Evolutionary conservation across 225 moss, liverwort and hornwort genomes (phyloP).

Genomic region (Pleurozium schreberi): DNA sequence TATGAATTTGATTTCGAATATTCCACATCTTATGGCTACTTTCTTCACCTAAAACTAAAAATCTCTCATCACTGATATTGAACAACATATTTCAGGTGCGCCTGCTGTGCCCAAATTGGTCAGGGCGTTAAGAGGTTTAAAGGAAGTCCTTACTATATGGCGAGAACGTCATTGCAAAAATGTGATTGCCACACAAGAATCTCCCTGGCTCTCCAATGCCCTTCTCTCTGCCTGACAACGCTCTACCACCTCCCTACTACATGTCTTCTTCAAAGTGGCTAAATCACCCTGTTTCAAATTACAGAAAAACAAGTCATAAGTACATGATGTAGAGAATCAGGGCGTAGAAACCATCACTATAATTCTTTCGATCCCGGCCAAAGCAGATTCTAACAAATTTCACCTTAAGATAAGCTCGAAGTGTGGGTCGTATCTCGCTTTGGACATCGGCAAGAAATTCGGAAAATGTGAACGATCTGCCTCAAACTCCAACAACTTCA

Average conservation of each 20-base stretch:
- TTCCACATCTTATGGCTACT: background rate
- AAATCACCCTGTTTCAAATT: slow-evolving; percentile 68
- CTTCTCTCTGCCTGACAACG: slow-evolving; percentile 92
- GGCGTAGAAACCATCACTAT: background rate
- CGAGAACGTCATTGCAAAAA: background rate
- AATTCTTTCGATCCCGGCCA: background rate
- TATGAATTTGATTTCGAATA: background rate
- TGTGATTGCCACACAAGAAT: background rate
- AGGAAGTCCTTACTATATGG: background rate
- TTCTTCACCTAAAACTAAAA: background rate
- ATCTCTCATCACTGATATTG: background rate
- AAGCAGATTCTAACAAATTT: background rate
- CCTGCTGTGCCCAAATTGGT: background rate
- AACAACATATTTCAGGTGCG: background rate
- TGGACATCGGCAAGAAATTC: slow-evolving; percentile 85
- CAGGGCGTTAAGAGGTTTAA: background rate
- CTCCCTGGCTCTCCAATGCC: slow-evolving; percentile 80
- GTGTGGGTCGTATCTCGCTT: slow-evolving; percentile 75
- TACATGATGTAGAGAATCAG: background rate
- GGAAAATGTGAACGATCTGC: slow-evolving; percentile 73
- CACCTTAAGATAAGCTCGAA: slow-evolving; percentile 93
- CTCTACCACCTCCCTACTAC: slow-evolving; percentile 85
- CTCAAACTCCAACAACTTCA: slow-evolving; percentile 5
- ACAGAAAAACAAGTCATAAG: background rate
- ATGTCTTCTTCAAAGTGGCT: slow-evolving; percentile 60